Evolutionary conservation across 352 stramenopile genomes (phyloP).

Genomic region (Globisporangium canariense): DNA sequence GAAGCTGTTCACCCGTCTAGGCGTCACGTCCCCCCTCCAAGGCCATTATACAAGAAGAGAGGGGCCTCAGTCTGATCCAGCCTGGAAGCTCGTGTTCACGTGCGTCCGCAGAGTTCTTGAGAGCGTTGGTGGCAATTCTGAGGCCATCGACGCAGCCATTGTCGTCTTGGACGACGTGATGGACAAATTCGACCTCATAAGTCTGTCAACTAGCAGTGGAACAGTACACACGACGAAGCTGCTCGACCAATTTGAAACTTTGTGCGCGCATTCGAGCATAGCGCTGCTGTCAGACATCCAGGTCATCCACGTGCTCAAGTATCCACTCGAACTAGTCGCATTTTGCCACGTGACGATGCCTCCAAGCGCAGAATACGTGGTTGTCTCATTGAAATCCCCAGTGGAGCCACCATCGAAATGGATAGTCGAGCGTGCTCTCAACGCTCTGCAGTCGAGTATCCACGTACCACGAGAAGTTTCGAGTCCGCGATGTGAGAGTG

Average conservation of each 20-base stretch:
- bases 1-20: constrained; percentile 37
- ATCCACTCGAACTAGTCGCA: constrained; percentile 38
- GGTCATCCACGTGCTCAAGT: constrained; percentile 36
- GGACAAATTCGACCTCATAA: constrained; percentile 35
- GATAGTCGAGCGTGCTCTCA: constrained; percentile 7
- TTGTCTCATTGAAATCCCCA: not conserved
- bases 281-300: constrained; percentile 20
- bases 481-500: not conserved
- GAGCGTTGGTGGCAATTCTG: not conserved
- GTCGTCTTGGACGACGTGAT: constrained; percentile 33
- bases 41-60: not conserved
- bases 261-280: constrained; percentile 14
- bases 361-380: not conserved
- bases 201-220: constrained; percentile 23
- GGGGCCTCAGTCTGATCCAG: not conserved
- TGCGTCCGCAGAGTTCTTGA: constrained; percentile 24
- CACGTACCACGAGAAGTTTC: not conserved
- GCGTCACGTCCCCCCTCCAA: constrained; percentile 10
- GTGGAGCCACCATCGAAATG: not conserved
- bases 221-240: constrained; percentile 18
- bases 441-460: constrained; percentile 8
- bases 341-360: constrained; percentile 27
- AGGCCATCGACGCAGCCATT: constrained; percentile 23
- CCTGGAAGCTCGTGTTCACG: constrained; percentile 32
- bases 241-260: constrained; percentile 21